phyloP scores from a whole-genome alignment of 179 eudicot species.

The Heliamphora pulchella region DNA sequence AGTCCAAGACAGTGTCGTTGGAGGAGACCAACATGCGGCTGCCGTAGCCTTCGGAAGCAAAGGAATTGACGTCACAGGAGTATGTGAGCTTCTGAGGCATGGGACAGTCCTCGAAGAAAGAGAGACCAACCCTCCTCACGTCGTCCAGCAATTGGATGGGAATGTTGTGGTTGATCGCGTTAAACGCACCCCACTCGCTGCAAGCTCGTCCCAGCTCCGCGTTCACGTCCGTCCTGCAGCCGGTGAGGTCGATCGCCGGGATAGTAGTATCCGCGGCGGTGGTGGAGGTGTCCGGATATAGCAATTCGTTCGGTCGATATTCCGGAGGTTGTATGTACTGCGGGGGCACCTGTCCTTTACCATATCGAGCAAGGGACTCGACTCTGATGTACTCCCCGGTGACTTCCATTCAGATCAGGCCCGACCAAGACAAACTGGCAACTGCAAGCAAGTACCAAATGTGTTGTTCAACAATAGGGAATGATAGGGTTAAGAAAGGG shows the following conservation, averaged over 20 bases:
- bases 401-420: conserved; percentile 25
- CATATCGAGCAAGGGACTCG: conserved; percentile 40
- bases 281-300: conserved; percentile 21
- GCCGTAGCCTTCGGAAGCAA: conserved; percentile 87
- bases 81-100: conserved; percentile 48
- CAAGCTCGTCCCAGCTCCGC: conserved; percentile 42
- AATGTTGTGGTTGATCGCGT: conserved; percentile 64
- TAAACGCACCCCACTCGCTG: conserved; percentile 82
- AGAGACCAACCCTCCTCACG: conserved; percentile 44
- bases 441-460: no score
- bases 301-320: conserved; percentile 15
- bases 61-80: conserved; percentile 34
- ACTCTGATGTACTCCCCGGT: conserved; percentile 31
- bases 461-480: no score
- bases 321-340: conserved; percentile 73
- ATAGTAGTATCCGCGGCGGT: conserved; percentile 19
- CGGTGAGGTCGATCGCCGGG: conserved; percentile 51
- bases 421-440: no score
- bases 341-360: conserved; percentile 35
- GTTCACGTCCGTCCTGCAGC: conserved; percentile 11
- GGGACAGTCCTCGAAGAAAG: conserved; percentile 53
- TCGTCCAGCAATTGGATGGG: conserved; percentile 38
- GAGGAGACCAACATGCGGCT: conserved; percentile 66
- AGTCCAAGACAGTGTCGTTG: conserved; percentile 73
- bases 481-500: no score